Percentiles rank a stretch among this genome's conserved stretches.
phyloP scores from a whole-genome alignment of 306 rosid species.

The Pterocarpus santalinus region DNA sequence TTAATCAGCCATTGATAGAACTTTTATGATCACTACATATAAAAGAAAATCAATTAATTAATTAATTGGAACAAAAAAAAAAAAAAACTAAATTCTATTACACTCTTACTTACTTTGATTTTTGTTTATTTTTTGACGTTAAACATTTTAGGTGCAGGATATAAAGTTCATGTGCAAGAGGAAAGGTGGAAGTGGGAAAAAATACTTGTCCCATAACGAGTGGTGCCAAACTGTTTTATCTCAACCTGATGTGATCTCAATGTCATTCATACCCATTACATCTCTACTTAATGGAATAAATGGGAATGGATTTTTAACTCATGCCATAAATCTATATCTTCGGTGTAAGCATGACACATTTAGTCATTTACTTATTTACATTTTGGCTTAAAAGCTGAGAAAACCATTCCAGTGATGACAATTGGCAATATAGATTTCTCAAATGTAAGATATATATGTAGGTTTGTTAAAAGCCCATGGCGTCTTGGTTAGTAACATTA shows the following conservation, averaged over 20 bases:
- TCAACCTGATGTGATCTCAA: slow-evolving; percentile 83
- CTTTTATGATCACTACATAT: slow-evolving; percentile 2
- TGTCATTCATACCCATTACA: slow-evolving; percentile 85
- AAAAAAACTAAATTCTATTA: background rate
- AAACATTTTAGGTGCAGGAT: slow-evolving; percentile 71
- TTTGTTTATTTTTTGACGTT: background rate
- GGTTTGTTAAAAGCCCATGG: slow-evolving; percentile 21
- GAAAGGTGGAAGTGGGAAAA: slow-evolving; percentile 80
- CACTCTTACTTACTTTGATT: background rate
- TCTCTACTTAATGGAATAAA: slow-evolving; percentile 85
- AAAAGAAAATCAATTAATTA: background rate
- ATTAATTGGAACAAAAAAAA: background rate
- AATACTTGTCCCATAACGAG: slow-evolving; percentile 58
- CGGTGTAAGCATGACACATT: slow-evolving; percentile 66
- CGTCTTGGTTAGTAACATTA: slow-evolving; percentile 11
- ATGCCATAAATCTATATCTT: slow-evolving; percentile 90
- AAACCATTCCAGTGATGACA: background rate
- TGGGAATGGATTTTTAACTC: slow-evolving; percentile 90
- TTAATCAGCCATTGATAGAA: background rate
- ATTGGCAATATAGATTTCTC: background rate
- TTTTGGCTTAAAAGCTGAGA: slow-evolving; percentile 30
- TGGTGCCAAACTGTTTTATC: slow-evolving; percentile 83
- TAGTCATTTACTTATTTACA: slow-evolving; percentile 25
- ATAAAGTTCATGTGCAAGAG: slow-evolving; percentile 75
- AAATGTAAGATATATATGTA: slow-evolving; percentile 8